phyloP scores from a whole-genome alignment of 495 filamentous ascomycete genomes.

The Penicillium maclennaniae region DNA sequence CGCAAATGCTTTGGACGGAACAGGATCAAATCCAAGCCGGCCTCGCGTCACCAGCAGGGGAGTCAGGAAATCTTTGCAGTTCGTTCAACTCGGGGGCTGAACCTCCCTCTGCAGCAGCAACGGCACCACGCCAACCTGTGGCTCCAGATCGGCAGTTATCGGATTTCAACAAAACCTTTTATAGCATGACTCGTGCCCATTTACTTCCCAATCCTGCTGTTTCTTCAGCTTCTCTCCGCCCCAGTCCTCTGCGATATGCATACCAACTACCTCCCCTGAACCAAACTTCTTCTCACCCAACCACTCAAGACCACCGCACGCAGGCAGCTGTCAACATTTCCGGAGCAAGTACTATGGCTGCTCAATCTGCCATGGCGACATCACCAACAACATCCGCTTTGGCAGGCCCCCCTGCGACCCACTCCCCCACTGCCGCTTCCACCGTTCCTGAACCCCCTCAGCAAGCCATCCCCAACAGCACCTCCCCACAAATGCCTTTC shows the following conservation, averaged over 20 bases:
- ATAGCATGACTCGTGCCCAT: slow-evolving; percentile 39
- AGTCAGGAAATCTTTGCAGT: slow-evolving; percentile 10
- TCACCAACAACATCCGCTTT: slow-evolving; percentile 11
- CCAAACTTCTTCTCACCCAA: slow-evolving; percentile 7
- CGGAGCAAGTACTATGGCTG: not conserved
- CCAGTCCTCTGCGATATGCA: slow-evolving; percentile 28
- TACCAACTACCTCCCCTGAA: slow-evolving; percentile 20
- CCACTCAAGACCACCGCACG: slow-evolving; percentile 12
- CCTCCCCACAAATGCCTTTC: slow-evolving; percentile 14
- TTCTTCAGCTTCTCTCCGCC: slow-evolving; percentile 13
- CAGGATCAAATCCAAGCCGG: slow-evolving; percentile 43
- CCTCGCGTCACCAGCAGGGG: slow-evolving; percentile 24
- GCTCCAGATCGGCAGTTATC: slow-evolving; percentile 14
- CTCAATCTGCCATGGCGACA: not conserved
- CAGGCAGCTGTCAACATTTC: slow-evolving; percentile 10
- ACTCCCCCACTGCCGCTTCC: slow-evolving; percentile 6
- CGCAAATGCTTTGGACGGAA: slow-evolving; percentile 45
- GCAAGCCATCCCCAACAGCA: not conserved
- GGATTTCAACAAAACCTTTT: slow-evolving; percentile 40
- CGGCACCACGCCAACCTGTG: not conserved
- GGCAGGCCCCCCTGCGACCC: slow-evolving; percentile 9
- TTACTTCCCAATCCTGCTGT: slow-evolving; percentile 19
- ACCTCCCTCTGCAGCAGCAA: slow-evolving; percentile 3
- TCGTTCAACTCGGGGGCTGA: slow-evolving; percentile 11
- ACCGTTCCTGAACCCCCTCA: slow-evolving; percentile 3